These are phyloP conservation scores for Pseudonitzschia multistriata DNA, from an alignment of 108 stramenopile genomes.

Conservation along the genomic window DNA sequence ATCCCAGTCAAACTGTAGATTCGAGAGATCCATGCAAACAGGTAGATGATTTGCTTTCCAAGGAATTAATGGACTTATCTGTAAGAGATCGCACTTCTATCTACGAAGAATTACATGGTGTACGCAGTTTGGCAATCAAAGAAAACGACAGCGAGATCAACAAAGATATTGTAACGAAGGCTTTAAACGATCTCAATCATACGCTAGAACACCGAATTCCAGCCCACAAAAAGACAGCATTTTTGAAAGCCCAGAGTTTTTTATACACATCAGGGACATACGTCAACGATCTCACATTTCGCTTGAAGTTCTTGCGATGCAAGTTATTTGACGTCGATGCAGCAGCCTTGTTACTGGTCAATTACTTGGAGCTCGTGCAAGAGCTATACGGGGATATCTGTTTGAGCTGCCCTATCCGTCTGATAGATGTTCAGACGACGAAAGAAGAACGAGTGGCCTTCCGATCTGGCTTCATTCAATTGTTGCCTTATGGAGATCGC, in stretches of 20 bases:
- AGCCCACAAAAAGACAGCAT: not conserved
- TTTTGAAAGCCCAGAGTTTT: not conserved
- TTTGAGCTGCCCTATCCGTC: not conserved
- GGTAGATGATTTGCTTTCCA: conserved; percentile 9
- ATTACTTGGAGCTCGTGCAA: conserved; percentile 31
- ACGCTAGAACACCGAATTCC: not conserved
- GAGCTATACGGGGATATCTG: conserved; percentile 31
- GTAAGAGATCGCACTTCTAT: not conserved
- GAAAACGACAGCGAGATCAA: not conserved
- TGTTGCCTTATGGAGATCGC: not conserved
- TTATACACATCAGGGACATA: conserved; percentile 6
- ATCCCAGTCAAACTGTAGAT: too few relatives aligned
- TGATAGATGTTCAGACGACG: not conserved
- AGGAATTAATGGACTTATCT: not conserved
- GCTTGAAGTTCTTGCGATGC: conserved; percentile 39
- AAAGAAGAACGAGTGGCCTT: conserved; percentile 11
- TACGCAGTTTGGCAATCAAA: conserved; percentile 1
- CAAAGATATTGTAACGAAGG: not conserved
- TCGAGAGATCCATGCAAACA: too few relatives aligned
- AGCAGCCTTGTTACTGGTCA: conserved; percentile 35
- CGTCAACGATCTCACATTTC: conserved; percentile 25
- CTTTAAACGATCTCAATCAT: not conserved
- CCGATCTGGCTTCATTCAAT: not conserved
- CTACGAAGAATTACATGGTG: conserved; percentile 7
- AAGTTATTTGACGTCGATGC: conserved; percentile 29